phyloP scores from a whole-genome alignment of 2,329 filamentous ascomycete species.

The Torrubiellomyces zombiae region DNA sequence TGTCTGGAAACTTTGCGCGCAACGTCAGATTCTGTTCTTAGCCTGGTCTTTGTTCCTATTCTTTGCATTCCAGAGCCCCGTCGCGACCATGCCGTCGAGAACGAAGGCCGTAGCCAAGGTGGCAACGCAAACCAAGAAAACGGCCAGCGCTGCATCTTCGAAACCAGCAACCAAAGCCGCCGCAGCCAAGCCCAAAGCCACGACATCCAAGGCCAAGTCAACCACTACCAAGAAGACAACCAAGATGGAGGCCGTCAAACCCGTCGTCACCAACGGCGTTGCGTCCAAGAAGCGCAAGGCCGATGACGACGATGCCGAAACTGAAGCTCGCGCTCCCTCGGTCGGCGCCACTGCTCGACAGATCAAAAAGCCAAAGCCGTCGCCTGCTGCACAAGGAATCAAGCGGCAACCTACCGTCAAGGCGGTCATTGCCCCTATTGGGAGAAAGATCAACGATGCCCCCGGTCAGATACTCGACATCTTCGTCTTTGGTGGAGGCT shows the following conservation, averaged over 20 bases:
- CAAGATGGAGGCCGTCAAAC: too few relatives aligned
- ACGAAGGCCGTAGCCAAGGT: conserved; percentile 11
- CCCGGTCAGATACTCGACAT: conserved; percentile 3
- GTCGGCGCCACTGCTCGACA: conserved; percentile 15
- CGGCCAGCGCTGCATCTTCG: conserved; percentile 6
- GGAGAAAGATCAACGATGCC: conserved; percentile 1
- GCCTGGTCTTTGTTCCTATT: neutral
- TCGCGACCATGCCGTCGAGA: conserved; percentile 15
- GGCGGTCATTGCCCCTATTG: too few relatives aligned
- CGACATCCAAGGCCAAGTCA: conserved; percentile 20
- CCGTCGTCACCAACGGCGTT: conserved; percentile 9
- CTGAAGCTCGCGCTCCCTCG: conserved; percentile 6
- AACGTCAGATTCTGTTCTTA: neutral
- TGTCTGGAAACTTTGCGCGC: too few relatives aligned
- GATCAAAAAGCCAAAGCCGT: conserved; percentile 48
- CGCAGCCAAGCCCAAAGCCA: conserved; percentile 13
- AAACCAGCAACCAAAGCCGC: conserved; percentile 8
- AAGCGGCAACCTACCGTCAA: too few relatives aligned
- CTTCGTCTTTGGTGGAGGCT: conserved; percentile 5
- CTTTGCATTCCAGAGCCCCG: neutral
- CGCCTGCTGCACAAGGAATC: too few relatives aligned
- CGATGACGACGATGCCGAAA: conserved; percentile 4
- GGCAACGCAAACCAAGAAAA: conserved; percentile 11
- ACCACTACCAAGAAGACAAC: conserved; percentile 6
- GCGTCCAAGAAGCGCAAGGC: conserved; percentile 12